Percentiles rank a stretch among this genome's conserved stretches.
These are phyloP conservation scores for Berkeleyomyces basicola DNA, from an alignment of 2,329 filamentous ascomycete genomes.

Conservation along the genomic window DNA sequence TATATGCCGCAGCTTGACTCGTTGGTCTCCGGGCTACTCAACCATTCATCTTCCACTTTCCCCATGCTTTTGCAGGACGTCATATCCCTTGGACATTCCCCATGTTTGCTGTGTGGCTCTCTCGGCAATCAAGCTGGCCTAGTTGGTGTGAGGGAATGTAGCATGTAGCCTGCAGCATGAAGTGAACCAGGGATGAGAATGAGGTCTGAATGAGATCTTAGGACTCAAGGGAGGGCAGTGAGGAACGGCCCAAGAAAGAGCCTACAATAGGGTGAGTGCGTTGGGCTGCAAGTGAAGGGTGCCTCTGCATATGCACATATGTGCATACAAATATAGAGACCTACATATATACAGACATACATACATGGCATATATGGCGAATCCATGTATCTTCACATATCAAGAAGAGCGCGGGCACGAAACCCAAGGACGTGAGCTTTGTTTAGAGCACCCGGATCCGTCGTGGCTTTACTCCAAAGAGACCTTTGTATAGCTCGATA, in stretches of 20 bases:
- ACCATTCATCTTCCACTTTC: background rate
- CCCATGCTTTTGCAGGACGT: background rate
- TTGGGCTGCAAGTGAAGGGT: background rate
- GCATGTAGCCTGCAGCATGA: background rate
- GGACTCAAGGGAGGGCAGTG: background rate
- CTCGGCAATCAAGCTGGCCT: background rate
- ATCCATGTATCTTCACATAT: too few relatives aligned
- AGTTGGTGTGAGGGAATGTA: background rate
- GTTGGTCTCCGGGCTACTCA: background rate
- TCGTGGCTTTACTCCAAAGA: background rate
- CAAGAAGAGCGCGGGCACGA: background rate
- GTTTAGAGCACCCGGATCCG: background rate
- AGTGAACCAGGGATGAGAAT: background rate
- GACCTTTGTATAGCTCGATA: background rate
- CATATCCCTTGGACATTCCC: background rate
- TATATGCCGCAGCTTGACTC: too few relatives aligned
- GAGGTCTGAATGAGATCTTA: background rate
- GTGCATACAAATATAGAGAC: background rate
- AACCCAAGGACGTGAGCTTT: background rate
- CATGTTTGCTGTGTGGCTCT: background rate
- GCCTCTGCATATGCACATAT: background rate
- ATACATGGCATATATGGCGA: too few relatives aligned
- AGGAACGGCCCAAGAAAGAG: background rate
- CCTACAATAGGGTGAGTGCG: background rate
- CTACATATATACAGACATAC: background rate